These are phyloP conservation scores for Meyerozyma carpophila DNA, from an alignment of 1,139 yeast genomes.

Conservation along the genomic window DNA sequence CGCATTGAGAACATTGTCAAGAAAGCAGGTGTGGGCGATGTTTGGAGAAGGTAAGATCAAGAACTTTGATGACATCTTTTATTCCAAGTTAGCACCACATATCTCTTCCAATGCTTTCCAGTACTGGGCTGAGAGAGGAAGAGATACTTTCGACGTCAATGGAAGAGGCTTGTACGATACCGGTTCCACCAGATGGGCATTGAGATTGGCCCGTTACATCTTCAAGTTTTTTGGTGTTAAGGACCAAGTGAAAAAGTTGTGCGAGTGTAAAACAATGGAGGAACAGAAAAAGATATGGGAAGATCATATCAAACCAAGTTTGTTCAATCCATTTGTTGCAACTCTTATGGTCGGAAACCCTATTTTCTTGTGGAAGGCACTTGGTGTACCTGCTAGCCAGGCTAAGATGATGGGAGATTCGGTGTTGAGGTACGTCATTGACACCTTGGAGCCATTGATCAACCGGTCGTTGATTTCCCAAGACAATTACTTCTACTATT, in stretches of 20 bases:
- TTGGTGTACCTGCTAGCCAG: conserved; percentile 83
- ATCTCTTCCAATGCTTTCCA: conserved; percentile 78
- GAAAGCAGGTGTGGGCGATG: conserved; percentile 62
- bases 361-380: conserved; percentile 76
- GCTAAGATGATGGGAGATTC: conserved; percentile 75
- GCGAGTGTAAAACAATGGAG: conserved; percentile 51
- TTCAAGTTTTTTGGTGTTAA: conserved; percentile 54
- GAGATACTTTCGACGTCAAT: conserved; percentile 44
- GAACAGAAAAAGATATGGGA: conserved; percentile 67
- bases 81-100: conserved; percentile 57
- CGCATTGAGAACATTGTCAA: conserved; percentile 52
- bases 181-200: conserved; percentile 84
- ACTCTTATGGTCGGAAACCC: conserved; percentile 73
- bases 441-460: conserved; percentile 74
- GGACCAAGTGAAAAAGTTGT: conserved; percentile 47
- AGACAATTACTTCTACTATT: conserved; percentile 76
- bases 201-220: conserved; percentile 57
- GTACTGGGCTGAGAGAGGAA: conserved; percentile 68
- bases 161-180: conserved; percentile 70
- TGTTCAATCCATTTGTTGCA: conserved; percentile 66
- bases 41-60: conserved; percentile 71
- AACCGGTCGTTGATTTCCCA: conserved; percentile 55
- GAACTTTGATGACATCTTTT: conserved; percentile 40
- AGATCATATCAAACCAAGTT: conserved; percentile 55
- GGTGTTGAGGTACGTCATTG: conserved; percentile 63